phyloP scores from a whole-genome alignment of 495 filamentous ascomycete species.

The Aspergillus avenaceus region DNA sequence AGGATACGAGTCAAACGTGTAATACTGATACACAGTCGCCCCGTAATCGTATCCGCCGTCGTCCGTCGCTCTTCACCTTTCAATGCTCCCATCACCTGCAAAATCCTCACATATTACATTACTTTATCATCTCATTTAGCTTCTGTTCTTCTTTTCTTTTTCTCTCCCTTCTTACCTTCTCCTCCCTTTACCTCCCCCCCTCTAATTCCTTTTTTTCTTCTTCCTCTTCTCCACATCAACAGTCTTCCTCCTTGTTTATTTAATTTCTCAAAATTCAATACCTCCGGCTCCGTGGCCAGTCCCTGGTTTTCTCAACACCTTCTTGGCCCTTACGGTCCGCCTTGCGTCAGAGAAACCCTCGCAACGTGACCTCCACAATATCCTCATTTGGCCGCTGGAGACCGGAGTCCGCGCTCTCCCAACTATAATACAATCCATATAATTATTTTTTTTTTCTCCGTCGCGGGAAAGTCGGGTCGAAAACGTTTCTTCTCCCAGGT shows the following conservation, averaged over 20 bases:
- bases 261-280: constrained; percentile 3
- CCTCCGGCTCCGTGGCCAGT: constrained; percentile 24
- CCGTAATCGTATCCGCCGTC: constrained; percentile 15
- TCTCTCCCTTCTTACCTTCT: neutral
- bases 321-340: constrained; percentile 25
- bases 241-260: constrained; percentile 12
- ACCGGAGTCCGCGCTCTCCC: constrained; percentile 19
- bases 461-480: too few relatives aligned
- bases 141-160: neutral
- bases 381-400: constrained; percentile 26
- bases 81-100: constrained; percentile 18
- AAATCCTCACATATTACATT: constrained; percentile 16
- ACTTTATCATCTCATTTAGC: too few relatives aligned
- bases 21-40: constrained; percentile 17
- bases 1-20: constrained; percentile 13
- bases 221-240: constrained; percentile 8
- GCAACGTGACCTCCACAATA: constrained; percentile 23
- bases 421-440: constrained; percentile 1
- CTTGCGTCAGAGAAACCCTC: constrained; percentile 28
- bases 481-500: constrained; percentile 8
- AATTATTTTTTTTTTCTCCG: constrained; percentile 12
- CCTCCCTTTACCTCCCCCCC: constrained; percentile 4
- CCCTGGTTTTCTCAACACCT: constrained; percentile 17
- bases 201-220: constrained; percentile 5
- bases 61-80: constrained; percentile 15